phyloP scores from a whole-genome alignment of 441 rosid genomes.

The Melastoma candidum region DNA sequence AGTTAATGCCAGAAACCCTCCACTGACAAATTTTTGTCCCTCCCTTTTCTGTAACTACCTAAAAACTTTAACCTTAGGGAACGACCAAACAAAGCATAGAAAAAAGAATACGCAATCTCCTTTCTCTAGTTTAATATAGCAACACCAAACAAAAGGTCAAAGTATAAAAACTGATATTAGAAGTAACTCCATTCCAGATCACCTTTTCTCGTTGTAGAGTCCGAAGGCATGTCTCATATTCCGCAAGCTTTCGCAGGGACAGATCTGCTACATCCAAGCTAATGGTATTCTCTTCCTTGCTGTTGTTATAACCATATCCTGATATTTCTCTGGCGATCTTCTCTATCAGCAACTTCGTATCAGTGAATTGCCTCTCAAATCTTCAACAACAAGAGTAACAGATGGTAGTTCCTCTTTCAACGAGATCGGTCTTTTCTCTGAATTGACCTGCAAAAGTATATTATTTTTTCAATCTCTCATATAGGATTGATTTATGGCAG shows the following conservation, averaged over 20 bases:
- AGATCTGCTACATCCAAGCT: constrained; percentile 71
- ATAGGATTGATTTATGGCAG: not conserved
- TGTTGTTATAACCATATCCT: constrained; percentile 39
- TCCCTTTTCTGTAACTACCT: no score
- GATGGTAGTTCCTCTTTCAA: constrained; percentile 77
- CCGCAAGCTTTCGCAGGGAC: constrained; percentile 71
- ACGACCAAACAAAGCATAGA: no score
- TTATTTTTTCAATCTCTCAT: not conserved
- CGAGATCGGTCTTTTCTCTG: constrained; percentile 45
- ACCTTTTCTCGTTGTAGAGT: constrained; percentile 91
- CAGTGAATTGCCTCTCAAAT: constrained; percentile 76
- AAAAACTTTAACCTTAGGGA: no score
- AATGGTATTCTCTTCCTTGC: constrained; percentile 28
- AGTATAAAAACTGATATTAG: not conserved
- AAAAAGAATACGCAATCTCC: no score
- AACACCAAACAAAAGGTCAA: not conserved
- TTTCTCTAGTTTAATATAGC: not conserved
- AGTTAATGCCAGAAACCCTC: no score
- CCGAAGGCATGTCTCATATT: constrained; percentile 71
- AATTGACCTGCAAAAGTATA: constrained; percentile 34
- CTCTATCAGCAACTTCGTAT: constrained; percentile 65
- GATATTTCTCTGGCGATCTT: constrained; percentile 81
- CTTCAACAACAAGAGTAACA: constrained; percentile 72
- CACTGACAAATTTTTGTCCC: no score
- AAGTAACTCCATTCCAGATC: not conserved